A percentile compares a stretch with the other conserved stretches of the same genome.
Evolutionary conservation across 2,329 filamentous ascomycete genomes (phyloP).

Genomic region (Microascus cirrosus): DNA sequence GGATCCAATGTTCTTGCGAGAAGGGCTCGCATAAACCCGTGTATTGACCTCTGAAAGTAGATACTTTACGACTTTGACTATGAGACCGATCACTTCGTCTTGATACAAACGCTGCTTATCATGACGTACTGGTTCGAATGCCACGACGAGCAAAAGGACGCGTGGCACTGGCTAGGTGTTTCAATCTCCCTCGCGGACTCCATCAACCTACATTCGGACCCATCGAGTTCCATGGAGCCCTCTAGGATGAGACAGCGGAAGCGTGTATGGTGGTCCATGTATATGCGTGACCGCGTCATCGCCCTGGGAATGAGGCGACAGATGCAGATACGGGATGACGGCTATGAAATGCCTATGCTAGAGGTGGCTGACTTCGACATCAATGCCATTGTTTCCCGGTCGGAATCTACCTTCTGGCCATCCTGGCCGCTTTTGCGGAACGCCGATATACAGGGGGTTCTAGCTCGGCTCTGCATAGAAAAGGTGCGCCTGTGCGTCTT

Average conservation of each 20-base stretch:
- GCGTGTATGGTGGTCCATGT: constrained; percentile 61
- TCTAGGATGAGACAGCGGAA: constrained; percentile 50
- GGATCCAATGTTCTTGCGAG: too few species aligned
- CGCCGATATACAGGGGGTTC: constrained; percentile 34
- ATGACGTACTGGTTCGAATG: constrained; percentile 64
- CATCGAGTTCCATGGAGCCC: constrained; percentile 48
- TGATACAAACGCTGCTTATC: constrained; percentile 53
- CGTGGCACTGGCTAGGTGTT: constrained; percentile 63
- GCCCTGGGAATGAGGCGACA: constrained; percentile 57
- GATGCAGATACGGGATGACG: constrained; percentile 54
- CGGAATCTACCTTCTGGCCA: background rate
- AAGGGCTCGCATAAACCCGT: too few species aligned
- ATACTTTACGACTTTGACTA: constrained; percentile 60
- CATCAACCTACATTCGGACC: constrained; percentile 56
- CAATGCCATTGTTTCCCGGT: constrained; percentile 21
- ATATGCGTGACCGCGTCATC: constrained; percentile 56
- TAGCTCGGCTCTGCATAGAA: constrained; percentile 50
- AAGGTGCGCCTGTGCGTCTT: constrained; percentile 56
- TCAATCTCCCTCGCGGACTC: constrained; percentile 56
- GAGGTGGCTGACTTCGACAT: constrained; percentile 54
- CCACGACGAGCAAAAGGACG: constrained; percentile 59
- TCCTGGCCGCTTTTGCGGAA: background rate
- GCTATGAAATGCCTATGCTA: constrained; percentile 58
- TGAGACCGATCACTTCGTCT: constrained; percentile 53
- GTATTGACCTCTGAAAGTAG: constrained; percentile 14